A percentile compares a stretch with the other conserved stretches of the same genome.
phyloP scores from a whole-genome alignment of 306 rosid species.

The Quillaja saponaria region DNA sequence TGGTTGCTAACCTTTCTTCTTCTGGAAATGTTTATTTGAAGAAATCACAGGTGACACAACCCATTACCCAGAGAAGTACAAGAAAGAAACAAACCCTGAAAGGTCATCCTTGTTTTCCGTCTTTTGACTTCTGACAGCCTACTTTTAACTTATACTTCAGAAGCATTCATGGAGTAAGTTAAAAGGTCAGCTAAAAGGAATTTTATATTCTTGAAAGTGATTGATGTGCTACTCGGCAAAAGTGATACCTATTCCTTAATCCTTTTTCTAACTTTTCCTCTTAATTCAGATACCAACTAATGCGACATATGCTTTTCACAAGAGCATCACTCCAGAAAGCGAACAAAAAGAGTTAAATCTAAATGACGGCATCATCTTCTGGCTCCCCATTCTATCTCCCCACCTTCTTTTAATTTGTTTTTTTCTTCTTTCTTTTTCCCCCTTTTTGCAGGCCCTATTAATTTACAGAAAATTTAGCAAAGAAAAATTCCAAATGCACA shows the following conservation, averaged over 20 bases:
- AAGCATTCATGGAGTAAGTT: constrained; percentile 19
- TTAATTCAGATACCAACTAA: constrained; percentile 8
- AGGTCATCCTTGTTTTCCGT: no score
- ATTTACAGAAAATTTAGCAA: neutral
- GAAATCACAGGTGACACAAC: no score
- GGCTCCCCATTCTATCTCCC: constrained; percentile 12
- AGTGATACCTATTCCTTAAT: neutral
- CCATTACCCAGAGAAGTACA: no score
- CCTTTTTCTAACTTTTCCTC: neutral
- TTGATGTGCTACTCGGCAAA: neutral
- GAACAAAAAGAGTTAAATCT: neutral
- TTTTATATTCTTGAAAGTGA: no score
- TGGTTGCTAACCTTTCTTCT: neutral
- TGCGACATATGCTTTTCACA: neutral
- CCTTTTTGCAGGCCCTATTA: constrained; percentile 19
- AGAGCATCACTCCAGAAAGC: neutral
- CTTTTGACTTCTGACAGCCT: neutral
- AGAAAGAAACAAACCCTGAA: no score
- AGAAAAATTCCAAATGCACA: neutral
- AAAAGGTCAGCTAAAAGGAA: no score
- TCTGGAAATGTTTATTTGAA: neutral
- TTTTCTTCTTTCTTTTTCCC: neutral
- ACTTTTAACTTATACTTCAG: constrained; percentile 10
- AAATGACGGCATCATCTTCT: neutral
- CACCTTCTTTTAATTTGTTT: no score